Evolutionary conservation across 176 grass and related monocot genomes (phyloP), one percentile per base, ranked within the genome.

Genomic region (Eleusine coracana): DNA sequence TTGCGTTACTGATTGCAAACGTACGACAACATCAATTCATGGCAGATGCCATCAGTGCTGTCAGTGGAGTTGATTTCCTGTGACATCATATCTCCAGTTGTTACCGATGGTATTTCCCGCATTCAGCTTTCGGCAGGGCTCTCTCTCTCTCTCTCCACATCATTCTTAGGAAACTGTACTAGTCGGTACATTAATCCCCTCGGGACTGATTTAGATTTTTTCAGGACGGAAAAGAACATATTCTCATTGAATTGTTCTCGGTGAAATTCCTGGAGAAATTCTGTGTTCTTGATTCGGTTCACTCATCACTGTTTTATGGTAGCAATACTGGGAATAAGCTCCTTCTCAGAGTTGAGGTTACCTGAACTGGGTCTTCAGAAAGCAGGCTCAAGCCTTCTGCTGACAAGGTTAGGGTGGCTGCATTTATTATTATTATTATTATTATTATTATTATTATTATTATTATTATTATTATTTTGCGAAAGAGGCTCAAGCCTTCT

Each of bases 11-110:
- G 80, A 73, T 51, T 3, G 80, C 16, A 82, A 82, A n/a, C 70
- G 55, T 73, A 82, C 56, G 54, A 82, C 55, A 27, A 49, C 69
- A 82, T 73, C 69, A 60, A 64, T 73, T 58, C 80, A 72, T 17
- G 5, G 25, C 80, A 73, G 54, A 18, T 59, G 21, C 51, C 23
- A 45, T 64, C 16, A 29, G 60, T 63, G 60, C 25, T 25, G 10
- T 29, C 23, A 62, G 23, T 62, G 59, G 10, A 18, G 21, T 28
- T 23, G 55, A 61, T 62, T 62, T 62, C 23, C 60, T 29, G 25
- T 63, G 60, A 29, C 60, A 63, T 63, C 60, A 63, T 27, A 61
- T 61, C 58, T 61, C 58, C 58, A 61, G 54, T 20, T 56, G 54
- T 18, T 56, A 56, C 54, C 17, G 54, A 18, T 21, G 16, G 54